Base-by-base conservation (phyloP, 2,329 filamentous ascomycete species). In the Fusarium sp. region DNA sequence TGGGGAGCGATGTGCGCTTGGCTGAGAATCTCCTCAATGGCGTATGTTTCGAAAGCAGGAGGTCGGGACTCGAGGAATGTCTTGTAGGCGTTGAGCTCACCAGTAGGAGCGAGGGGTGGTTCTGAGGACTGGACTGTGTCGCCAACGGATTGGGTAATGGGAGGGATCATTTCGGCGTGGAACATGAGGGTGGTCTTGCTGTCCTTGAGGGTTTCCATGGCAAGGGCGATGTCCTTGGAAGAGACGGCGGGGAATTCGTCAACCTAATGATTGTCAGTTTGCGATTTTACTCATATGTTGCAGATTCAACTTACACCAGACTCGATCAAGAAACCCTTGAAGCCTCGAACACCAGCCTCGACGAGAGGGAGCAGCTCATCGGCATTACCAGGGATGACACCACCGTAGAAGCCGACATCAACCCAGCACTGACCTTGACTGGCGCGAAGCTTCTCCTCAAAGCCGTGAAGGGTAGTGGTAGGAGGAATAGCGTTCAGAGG, bases 161-260 rank as follows among this genome's bases (percentile, higher is more conserved):
- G 92, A n/a, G 95, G 94, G 13, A 97, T 90, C 94, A 97, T 98
- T 80, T 99, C 96, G 58, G 96, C 96, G 77, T 99, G 96, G 83
- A 99, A 99, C 95, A 99, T 98, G 74, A 98, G 89, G 1, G 94
- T 97, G 3, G 96, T 98, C 18, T 93, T 87, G 55, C 90, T 87
- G 72, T 93, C 89, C 64, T 92, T 92, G 65, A 99, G 87, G 46
- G 91, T 92, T 31, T 84, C 83, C 87, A 99, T 94, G 42, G 92
- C 94, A 38, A 92, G 86, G 2, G 87, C 84, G 60, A 98, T 92
- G 78, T 98, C 96, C 15, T 81, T 79, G 2, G 92, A 86, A 0
- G 91, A 91, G n/a, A 98, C 91, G 28, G 94, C 93, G 0, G 96
- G 96, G 78, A 99, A 99, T 77, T 99, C 96, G 44, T 97, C 93